A percentile compares a stretch with the other conserved stretches of the same genome.
Evolutionary conservation across 805 yeast genomes (phyloP).

Genomic region (Jamesozyma lodderae): DNA sequence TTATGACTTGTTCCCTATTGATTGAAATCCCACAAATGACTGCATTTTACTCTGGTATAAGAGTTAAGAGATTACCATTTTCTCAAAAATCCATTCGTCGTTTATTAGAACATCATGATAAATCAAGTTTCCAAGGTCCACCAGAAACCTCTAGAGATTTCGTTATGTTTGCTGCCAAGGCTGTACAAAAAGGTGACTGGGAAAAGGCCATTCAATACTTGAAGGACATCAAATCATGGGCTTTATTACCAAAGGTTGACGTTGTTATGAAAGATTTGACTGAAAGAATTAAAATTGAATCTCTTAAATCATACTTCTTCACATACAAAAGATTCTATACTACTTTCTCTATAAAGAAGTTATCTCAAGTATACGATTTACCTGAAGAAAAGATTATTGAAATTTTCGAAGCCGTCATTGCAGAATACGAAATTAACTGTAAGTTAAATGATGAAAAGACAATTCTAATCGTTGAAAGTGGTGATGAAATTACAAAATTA

Average conservation of each 20-base stretch:
- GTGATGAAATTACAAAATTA: constrained; percentile 71
- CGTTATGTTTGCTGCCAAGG: constrained; percentile 84
- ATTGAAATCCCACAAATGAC: constrained; percentile 90
- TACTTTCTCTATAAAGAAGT: constrained; percentile 58
- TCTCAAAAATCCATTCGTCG: constrained; percentile 81
- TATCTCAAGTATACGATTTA: constrained; percentile 61
- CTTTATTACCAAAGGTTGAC: constrained; percentile 61
- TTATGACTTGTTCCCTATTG: constrained; percentile 79
- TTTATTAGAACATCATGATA: constrained; percentile 83
- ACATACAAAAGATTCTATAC: constrained; percentile 70
- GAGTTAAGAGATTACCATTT: constrained; percentile 48
- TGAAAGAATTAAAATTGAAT: constrained; percentile 77
- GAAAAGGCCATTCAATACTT: constrained; percentile 61
- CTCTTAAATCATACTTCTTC: constrained; percentile 86
- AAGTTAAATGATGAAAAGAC: constrained; percentile 53
- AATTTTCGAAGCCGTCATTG: constrained; percentile 66
- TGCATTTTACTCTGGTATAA: constrained; percentile 48
- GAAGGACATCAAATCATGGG: constrained; percentile 61
- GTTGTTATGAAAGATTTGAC: constrained; percentile 62
- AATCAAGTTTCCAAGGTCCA: constrained; percentile 93
- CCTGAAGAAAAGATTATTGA: constrained; percentile 46
- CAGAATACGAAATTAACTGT: constrained; percentile 69
- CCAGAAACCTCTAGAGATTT: constrained; percentile 94
- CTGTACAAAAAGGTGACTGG: constrained; percentile 89
- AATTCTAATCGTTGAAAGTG: constrained; percentile 59